These are phyloP conservation scores for Penicillium brevicompactum DNA, from an alignment of 2,329 filamentous ascomycete genomes.

Conservation along the genomic window DNA sequence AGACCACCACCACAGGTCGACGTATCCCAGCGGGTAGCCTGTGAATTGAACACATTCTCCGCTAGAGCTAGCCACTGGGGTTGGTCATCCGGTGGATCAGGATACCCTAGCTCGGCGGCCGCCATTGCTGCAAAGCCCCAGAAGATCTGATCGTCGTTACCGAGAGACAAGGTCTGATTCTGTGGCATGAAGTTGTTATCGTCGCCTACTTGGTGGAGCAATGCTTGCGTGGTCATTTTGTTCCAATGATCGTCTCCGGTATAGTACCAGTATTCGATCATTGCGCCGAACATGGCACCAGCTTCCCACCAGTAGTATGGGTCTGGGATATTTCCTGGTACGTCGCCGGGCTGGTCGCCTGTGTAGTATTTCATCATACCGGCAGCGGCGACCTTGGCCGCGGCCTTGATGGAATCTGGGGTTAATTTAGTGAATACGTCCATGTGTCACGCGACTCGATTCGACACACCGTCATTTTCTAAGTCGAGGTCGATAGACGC, in stretches of 20 bases:
- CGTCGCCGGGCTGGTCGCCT: conserved; percentile 43
- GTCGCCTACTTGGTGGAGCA: conserved; percentile 62
- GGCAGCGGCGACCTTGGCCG: conserved; percentile 42
- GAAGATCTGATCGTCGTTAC: conserved; percentile 38
- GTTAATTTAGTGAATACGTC: not conserved
- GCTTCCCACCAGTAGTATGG: conserved; percentile 44
- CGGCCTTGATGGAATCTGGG: conserved; percentile 46
- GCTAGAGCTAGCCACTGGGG: conserved; percentile 73
- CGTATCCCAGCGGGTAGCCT: conserved; percentile 68
- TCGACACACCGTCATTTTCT: conserved; percentile 26
- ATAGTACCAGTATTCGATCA: conserved; percentile 37
- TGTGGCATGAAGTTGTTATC: conserved; percentile 72
- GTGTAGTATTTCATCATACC: conserved; percentile 53
- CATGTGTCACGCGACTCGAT: not conserved
- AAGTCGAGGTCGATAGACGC: conserved; percentile 28
- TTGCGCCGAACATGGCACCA: conserved; percentile 32
- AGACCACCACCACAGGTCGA: conserved; percentile 69
- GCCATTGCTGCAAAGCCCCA: conserved; percentile 78
- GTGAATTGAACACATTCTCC: conserved; percentile 76
- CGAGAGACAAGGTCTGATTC: conserved; percentile 21
- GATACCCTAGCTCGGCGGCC: conserved; percentile 73
- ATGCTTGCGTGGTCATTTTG: conserved; percentile 33
- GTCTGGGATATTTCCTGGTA: conserved; percentile 48
- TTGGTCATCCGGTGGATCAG: conserved; percentile 62
- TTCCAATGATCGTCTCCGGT: conserved; percentile 33